A percentile compares a stretch with the other conserved stretches of the same genome.
Conservation (phyloP, 1,284 basidiomycete species). For the Takashimella tepidaria region DNA sequence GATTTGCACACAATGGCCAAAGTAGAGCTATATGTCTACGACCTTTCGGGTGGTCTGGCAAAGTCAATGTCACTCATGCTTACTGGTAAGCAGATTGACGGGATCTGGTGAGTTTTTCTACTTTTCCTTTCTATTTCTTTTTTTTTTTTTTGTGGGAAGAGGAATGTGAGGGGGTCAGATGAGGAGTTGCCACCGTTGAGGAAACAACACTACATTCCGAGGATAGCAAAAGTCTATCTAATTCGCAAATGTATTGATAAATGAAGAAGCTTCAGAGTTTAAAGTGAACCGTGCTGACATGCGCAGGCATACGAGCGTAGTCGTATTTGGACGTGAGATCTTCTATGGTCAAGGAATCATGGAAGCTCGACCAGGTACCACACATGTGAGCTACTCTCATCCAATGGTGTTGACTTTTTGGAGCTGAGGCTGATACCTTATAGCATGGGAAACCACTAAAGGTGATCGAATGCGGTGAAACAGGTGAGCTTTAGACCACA, state of each 20-base stretch:
- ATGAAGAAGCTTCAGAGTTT: no score
- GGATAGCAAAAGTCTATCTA: no score
- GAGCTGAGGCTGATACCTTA: no score
- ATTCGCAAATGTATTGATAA: no score
- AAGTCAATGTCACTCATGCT: conserved; percentile 67
- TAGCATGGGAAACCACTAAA: conserved; percentile 74
- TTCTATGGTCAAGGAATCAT: conserved; percentile 84
- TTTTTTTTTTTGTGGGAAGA: no score
- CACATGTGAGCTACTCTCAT: conserved; percentile 51
- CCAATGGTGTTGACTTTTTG: neutral
- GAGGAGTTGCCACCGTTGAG: no score
- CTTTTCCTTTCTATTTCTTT: neutral
- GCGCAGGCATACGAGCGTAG: conserved; percentile 67
- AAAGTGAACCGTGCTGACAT: conserved; percentile 4
- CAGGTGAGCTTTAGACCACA: conserved; percentile 34
- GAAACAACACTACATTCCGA: no score
- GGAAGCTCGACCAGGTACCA: conserved; percentile 61
- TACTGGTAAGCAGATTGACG: conserved; percentile 79
- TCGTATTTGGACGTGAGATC: conserved; percentile 75
- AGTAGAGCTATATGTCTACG: conserved; percentile 81
- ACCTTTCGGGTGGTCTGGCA: conserved; percentile 79
- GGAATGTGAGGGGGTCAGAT: no score
- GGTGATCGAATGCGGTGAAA: conserved; percentile 73
- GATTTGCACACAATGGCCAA: conserved; percentile 18
- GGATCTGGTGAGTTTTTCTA: conserved; percentile 62